Base-by-base conservation (phyloP, 2,329 filamentous ascomycete genomes). In the Tolypocladium inflatum region DNA sequence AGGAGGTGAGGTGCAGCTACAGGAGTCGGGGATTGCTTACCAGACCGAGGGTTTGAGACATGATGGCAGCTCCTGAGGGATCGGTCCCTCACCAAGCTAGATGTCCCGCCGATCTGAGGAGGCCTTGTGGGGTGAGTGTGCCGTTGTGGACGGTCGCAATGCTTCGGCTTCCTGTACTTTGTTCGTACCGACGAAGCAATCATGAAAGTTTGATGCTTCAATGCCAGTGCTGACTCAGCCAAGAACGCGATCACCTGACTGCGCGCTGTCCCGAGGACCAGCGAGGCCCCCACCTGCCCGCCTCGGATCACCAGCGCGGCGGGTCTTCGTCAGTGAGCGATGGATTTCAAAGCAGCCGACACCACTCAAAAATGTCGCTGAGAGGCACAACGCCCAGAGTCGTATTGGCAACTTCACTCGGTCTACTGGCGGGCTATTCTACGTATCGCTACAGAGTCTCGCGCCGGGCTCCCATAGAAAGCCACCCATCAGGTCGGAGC, bases 41-140 rank as follows among this genome's bases (percentile, higher is more conserved):
- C 73, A 88, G 78, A 68, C 89, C 89, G 69, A 91, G 77, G 64
- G 84, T 87, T 80, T 91, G 89, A 65, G 89, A 92, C 89, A 93
- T 93, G 50, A 59, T 77, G 72, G 65, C 63, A 65, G 59, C 35
- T 59, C 45, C 19, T 42, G 62, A 63, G 62, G 62, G 55, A 51
- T 54, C 57, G 59, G 61, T 65, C 59, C 59, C 64, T 64, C 59
- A 42, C 26, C n/a, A 41, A 55, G 21, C 50, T 57, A 10, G 6
- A 30, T 45, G 41, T 8, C 26, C 17, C 30, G 30, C 48, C 26
- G 48, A 35, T 51, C 0, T 35, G 26, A 51, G n/a, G 30, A 7
- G 30, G 30, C 17, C n/a, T 51, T n/a, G 48, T 35, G 48, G 10
- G 48, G 19, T 35, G 48, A 26, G 48, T 17, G 48, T 51, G 48